phyloP scores from a whole-genome alignment of 495 filamentous ascomycete genomes.

The Cudoniella acicularis region DNA sequence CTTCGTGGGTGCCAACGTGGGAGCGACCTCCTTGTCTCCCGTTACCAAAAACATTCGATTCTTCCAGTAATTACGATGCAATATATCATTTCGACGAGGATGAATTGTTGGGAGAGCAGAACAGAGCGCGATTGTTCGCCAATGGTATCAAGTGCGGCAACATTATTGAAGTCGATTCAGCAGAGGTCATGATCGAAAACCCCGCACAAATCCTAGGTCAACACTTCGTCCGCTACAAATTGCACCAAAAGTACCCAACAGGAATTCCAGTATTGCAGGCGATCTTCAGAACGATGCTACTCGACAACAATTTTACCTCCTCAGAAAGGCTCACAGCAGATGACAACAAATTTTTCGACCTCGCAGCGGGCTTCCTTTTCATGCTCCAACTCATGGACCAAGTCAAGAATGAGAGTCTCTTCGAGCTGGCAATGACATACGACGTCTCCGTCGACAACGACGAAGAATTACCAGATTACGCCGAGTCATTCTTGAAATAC shows the following conservation, averaged over 20 bases:
- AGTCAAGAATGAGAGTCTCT: neutral
- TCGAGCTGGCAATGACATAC: neutral
- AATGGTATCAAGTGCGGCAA: neutral
- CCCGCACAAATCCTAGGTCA: neutral
- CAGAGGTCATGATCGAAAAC: neutral
- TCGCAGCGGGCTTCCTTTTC: neutral
- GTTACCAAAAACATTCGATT: neutral
- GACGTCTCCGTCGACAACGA: neutral
- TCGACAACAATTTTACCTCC: neutral
- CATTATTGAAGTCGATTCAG: neutral
- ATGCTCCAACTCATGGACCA: neutral
- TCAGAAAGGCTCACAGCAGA: neutral
- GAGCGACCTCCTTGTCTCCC: neutral
- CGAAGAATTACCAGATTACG: neutral
- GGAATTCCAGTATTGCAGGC: constrained; percentile 1
- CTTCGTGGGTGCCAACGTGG: constrained; percentile 12
- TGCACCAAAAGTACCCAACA: neutral
- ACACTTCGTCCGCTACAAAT: neutral
- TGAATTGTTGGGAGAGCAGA: neutral
- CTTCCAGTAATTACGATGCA: neutral
- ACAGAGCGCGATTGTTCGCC: neutral
- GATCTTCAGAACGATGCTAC: neutral
- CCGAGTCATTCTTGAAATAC: neutral
- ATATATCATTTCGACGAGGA: neutral
- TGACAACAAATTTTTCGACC: neutral